Percentiles rank a stretch among this genome's conserved stretches.
phyloP scores from a whole-genome alignment of 2,329 filamentous ascomycete species.

The Colletotrichum siamense region DNA sequence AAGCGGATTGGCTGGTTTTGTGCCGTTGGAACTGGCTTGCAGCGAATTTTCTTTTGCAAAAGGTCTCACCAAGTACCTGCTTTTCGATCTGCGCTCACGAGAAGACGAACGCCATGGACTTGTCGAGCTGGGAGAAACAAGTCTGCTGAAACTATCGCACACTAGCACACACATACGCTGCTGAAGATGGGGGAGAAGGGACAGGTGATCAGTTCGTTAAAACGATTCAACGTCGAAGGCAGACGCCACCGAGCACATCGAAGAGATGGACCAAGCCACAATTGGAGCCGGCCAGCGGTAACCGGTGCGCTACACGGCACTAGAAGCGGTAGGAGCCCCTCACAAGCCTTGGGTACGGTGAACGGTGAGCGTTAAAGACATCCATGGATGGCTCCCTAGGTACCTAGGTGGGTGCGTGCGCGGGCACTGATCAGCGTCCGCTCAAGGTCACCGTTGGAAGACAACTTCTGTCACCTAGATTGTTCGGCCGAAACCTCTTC shows the following conservation, averaged over 20 bases:
- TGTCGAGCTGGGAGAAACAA: neutral
- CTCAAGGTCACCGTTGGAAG: neutral
- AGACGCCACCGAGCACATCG: neutral
- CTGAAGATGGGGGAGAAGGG: neutral
- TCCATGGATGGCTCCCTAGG: neutral
- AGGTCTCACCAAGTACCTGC: neutral
- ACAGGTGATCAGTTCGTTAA: neutral
- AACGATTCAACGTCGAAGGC: neutral
- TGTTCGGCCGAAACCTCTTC: constrained; percentile 3
- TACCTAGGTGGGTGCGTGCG: neutral
- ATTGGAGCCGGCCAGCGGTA: neutral
- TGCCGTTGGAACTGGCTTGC: neutral
- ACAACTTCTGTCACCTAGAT: neutral
- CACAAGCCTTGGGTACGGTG: neutral
- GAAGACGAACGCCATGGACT: neutral
- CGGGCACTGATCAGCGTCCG: neutral
- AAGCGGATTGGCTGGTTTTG: neutral
- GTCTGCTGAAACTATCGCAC: neutral
- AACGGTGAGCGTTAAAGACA: neutral
- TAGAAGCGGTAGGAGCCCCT: too few relatives aligned
- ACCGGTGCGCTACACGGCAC: neutral
- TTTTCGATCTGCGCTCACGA: neutral
- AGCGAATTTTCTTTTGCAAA: neutral
- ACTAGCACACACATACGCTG: neutral
- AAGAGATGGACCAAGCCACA: neutral